Evolutionary conservation across 257 asterid species (phyloP).

Genomic region (Penstemon davidsonii): DNA sequence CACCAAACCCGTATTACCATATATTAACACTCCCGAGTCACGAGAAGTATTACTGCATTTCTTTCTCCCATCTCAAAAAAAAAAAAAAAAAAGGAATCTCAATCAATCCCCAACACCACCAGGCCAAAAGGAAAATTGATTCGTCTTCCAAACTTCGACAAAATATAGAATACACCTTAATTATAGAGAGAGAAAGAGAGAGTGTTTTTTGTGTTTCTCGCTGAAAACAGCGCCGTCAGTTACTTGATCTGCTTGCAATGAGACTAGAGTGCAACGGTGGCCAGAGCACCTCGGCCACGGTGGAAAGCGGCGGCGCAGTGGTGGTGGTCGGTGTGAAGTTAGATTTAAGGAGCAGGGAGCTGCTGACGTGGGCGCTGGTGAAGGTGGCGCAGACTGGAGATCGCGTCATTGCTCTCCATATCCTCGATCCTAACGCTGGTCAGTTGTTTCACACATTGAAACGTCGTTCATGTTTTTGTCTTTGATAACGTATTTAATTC

Average conservation of each 20-base stretch:
- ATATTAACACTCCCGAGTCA: too few relatives aligned
- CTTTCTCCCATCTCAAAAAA: neutral
- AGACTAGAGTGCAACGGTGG: conserved; percentile 8
- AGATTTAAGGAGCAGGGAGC: conserved; percentile 71
- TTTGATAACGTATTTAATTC: neutral
- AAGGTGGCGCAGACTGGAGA: conserved; percentile 83
- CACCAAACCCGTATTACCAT: too few relatives aligned
- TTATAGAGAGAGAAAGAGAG: neutral
- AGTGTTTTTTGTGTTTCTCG: neutral
- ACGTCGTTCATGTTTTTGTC: too few relatives aligned
- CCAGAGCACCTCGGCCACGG: neutral
- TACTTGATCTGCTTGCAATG: conserved; percentile 10
- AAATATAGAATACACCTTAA: neutral
- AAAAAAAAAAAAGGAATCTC: neutral
- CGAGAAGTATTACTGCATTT: neutral
- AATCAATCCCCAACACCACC: too few relatives aligned
- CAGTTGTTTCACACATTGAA: conserved; percentile 16
- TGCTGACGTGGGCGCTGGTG: conserved; percentile 85
- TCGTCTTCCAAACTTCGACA: neutral
- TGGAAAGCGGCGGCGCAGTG: conserved; percentile 34
- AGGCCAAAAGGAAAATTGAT: neutral
- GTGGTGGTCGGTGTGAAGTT: conserved; percentile 82
- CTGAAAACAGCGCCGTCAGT: neutral
- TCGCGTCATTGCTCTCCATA: conserved; percentile 78
- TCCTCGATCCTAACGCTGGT: conserved; percentile 71